Conservation (phyloP, 768 basidiomycete genomes). For the Gymnopilus junonius region DNA sequence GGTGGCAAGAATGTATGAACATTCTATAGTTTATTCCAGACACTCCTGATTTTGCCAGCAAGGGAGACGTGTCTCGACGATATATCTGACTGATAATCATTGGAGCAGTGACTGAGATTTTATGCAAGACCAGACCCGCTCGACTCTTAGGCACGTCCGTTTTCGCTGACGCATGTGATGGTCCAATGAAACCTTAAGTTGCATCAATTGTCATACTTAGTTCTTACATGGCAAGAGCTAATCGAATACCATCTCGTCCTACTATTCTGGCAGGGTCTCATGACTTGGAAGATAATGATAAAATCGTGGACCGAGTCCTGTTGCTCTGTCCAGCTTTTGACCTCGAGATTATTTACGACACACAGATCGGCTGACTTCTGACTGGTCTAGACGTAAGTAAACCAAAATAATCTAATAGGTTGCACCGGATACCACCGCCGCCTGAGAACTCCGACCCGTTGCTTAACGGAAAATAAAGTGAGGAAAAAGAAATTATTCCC, state of each 20-base stretch:
- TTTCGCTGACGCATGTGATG: not conserved
- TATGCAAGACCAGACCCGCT: not conserved
- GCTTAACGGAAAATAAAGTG: not conserved
- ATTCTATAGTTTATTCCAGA: not conserved
- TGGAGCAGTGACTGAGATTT: not conserved
- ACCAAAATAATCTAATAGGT: not conserved
- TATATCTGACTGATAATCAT: not conserved
- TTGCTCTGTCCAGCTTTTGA: not conserved
- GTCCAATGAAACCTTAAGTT: not conserved
- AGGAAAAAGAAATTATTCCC: not conserved
- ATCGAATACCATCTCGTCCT: not conserved
- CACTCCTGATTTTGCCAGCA: not conserved
- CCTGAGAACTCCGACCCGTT: conserved; percentile 1
- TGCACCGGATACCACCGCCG: not conserved
- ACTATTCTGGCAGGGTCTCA: not conserved
- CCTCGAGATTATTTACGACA: not conserved
- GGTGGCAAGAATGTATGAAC: not conserved
- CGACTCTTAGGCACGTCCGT: not conserved
- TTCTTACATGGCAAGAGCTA: not conserved
- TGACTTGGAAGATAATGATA: not conserved
- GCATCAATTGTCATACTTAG: not conserved
- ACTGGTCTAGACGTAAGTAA: not conserved
- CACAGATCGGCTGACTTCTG: not conserved
- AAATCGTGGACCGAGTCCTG: not conserved
- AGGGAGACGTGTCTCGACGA: not conserved